Conservation (phyloP, 2,329 filamentous ascomycete species). For the Trichophyton schoenleinii region DNA sequence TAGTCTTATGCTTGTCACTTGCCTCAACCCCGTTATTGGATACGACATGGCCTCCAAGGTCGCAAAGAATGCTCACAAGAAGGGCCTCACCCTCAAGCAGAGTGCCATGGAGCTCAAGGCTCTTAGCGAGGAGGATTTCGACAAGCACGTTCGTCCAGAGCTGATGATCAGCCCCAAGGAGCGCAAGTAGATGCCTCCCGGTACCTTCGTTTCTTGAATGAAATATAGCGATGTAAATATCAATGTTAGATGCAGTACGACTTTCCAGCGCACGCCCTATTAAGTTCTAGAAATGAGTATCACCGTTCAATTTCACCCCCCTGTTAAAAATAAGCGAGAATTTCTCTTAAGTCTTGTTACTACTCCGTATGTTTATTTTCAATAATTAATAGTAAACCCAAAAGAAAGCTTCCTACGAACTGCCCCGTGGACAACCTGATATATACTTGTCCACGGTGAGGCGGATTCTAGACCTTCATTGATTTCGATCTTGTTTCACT, state of each 20-base stretch:
- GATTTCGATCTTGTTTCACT: not conserved
- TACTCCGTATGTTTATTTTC: not conserved
- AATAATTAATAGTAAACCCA: not conserved
- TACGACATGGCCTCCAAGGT: slow-evolving; percentile 97
- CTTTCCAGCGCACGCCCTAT: not conserved
- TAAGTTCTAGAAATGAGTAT: not conserved
- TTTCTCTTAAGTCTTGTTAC: too few species aligned
- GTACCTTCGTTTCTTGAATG: not conserved
- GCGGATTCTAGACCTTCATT: not conserved
- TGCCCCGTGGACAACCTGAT: not conserved
- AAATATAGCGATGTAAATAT: not conserved
- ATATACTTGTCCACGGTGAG: not conserved
- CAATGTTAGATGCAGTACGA: not conserved
- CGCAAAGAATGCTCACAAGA: slow-evolving; percentile 98
- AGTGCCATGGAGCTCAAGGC: slow-evolving; percentile 88
- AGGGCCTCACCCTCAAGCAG: slow-evolving; percentile 85
- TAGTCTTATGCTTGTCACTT: slow-evolving; percentile 95
- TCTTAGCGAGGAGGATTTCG: slow-evolving; percentile 78
- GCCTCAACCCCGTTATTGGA: slow-evolving; percentile 91
- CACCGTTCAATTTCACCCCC: not conserved
- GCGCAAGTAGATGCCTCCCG: slow-evolving; percentile 37
- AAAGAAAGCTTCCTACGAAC: too few species aligned
- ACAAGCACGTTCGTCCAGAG: slow-evolving; percentile 78
- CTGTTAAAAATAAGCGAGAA: not conserved
- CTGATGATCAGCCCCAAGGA: slow-evolving; percentile 83